Base-by-base conservation (phyloP, 2,329 filamentous ascomycete genomes). In the Drechmeria coniospora region DNA sequence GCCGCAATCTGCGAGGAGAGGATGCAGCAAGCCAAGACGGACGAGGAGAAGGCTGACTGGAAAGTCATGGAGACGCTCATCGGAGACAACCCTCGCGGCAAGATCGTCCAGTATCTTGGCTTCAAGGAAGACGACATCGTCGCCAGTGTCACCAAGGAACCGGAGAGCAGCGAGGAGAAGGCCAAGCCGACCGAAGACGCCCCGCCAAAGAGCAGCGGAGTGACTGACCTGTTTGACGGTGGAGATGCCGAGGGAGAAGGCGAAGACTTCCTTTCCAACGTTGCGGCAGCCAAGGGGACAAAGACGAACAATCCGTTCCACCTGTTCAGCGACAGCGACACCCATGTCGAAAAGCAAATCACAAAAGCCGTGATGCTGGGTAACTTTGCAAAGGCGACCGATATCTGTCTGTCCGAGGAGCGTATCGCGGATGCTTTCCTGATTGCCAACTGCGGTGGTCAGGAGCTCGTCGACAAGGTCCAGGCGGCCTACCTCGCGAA, bases 41-140 rank as follows among this genome's bases (percentile, higher is more conserved):
- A 94, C 2, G 83, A 92, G 39, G 90, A 95, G 50, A 94, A 84
- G 61, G 79, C 81, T 4, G 87, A 95, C 52, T 98, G 90, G 90
- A 79, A 79, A 38, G 83, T 95, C 21, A 82, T 98, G 50, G 76
- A 90, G 51, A 90, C 84, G 2, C 56, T 98, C 34, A 78, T 87
- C 26, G 77, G 81, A 4, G 74, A 79, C 17, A 86, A 87, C 44
- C 79, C 84, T n/a, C 74, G 86, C 23, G 78, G 79, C 49, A 76
- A 81, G 48, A 76, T 98, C 32, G 69, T 90, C 14, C 79, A 92
- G 40, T 86, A 92, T 48, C 68, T 98, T 12, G 90, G 87, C n/a
- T 87, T 95, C 53, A 63, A 71, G 17, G 72, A 78, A 32, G 59
- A 63, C n/a, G 61, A 67, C 15, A 47, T 59, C 3, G 41, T 51